Evolutionary conservation across 192 early-diverging fungal species (phyloP).

Genomic region (Podila horticola): DNA sequence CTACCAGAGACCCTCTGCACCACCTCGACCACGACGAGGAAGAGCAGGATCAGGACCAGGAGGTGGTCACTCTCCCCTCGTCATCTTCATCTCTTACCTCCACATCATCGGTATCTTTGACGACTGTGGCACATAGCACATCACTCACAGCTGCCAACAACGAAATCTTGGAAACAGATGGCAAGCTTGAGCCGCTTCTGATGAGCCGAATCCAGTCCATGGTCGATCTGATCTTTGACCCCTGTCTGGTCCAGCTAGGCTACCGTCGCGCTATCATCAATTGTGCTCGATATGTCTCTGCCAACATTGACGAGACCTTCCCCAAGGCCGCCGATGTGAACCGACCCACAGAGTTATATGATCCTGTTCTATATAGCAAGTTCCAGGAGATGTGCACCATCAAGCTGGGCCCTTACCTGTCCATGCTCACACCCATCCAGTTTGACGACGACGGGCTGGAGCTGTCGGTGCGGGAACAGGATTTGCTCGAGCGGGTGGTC

Average conservation of each 20-base stretch:
- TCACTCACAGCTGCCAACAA: background rate
- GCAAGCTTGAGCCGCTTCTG: constrained; percentile 7
- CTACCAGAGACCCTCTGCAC: background rate
- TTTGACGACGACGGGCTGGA: constrained; percentile 10
- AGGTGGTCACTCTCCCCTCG: background rate
- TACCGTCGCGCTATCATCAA: constrained; percentile 50
- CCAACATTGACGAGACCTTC: constrained; percentile 33
- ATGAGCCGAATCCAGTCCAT: constrained; percentile 32
- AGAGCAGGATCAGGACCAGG: background rate
- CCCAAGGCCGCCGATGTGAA: constrained; percentile 9
- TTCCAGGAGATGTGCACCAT: constrained; percentile 16
- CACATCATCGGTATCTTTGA: background rate
- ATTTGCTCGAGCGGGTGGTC: background rate
- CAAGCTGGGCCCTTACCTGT: constrained; percentile 26
- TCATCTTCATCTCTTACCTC: background rate
- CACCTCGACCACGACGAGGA: background rate
- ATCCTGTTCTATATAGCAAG: constrained; percentile 4
- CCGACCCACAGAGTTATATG: background rate
- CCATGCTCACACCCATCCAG: constrained; percentile 8
- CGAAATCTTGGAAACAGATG: background rate
- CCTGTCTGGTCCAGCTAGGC: constrained; percentile 23
- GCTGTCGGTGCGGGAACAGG: background rate
- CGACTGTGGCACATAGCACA: background rate
- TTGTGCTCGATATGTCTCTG: constrained; percentile 47
- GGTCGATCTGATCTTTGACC: constrained; percentile 44